phyloP scores from a whole-genome alignment of 2,329 filamentous ascomycete genomes.

The Onygenales sp. region DNA sequence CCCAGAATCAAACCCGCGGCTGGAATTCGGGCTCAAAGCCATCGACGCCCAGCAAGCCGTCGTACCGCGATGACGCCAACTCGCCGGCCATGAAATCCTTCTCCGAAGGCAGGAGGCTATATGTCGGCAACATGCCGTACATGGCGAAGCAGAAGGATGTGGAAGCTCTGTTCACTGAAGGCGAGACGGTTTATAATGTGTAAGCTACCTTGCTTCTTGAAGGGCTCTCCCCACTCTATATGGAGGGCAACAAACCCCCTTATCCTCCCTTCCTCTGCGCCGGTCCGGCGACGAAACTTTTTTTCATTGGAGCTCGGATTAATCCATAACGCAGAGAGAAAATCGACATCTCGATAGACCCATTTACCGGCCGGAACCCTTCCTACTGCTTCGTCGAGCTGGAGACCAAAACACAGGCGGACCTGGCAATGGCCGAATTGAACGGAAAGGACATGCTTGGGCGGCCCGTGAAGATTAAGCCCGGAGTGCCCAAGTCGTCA shows the following conservation, averaged over 20 bases:
- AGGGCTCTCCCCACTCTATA: not conserved
- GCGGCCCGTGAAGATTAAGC: constrained; percentile 54
- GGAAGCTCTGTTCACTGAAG: constrained; percentile 36
- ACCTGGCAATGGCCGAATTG: constrained; percentile 48
- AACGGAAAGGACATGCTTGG: constrained; percentile 47
- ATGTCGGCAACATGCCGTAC: constrained; percentile 48
- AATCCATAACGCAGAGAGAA: constrained; percentile 33
- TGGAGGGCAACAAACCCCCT: too few species aligned
- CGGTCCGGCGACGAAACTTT: not conserved
- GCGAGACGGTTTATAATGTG: constrained; percentile 22
- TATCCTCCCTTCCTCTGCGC: not conserved
- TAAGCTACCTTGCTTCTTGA: constrained; percentile 9
- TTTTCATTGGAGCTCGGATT: not conserved
- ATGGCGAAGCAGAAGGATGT: constrained; percentile 44
- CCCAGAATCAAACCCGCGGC: not conserved
- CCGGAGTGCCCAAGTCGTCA: constrained; percentile 48
- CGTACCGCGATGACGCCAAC: constrained; percentile 14
- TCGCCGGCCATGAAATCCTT: constrained; percentile 17
- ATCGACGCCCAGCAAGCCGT: constrained; percentile 16
- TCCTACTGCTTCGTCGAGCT: constrained; percentile 70
- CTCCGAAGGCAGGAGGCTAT: constrained; percentile 37
- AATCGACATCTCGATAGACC: constrained; percentile 60
- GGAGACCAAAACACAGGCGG: constrained; percentile 45
- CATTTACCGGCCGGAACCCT: constrained; percentile 58
- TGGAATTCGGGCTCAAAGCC: not conserved